Base-by-base conservation (phyloP, 2,329 filamentous ascomycete species). In the Thelonectria rubi region DNA sequence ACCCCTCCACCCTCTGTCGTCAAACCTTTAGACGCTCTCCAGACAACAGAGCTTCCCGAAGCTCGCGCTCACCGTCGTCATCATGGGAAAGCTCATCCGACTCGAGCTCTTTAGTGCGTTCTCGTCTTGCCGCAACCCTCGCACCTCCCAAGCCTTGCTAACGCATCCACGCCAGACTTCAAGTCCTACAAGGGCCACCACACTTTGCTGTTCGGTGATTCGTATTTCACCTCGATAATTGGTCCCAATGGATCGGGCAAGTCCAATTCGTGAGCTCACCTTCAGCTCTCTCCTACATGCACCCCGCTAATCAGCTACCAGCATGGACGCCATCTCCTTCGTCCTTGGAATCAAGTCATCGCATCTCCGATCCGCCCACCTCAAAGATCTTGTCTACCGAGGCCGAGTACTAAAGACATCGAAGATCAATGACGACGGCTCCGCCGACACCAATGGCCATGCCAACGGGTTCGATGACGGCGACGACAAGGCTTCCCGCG, bases 131-230 rank as follows among this genome's bases (percentile, higher is more conserved):
- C 21, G 14, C 20, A 40, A 26, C 48, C 30, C 17, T 46, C 46
- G 45, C 20, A 32, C 55, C 50, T 55, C 59, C 42, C 56, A 37
- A 37, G 40, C 24, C 21, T 42, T 45, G 30, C 69, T 73, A 56
- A 73, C 64, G 54, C 21, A 18, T 42, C 20, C 50, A 26, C 73
- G 95, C 9, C 18, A 61, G 92, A 99, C 82, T 99, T 99, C 88
- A 99, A 99, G 82, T 98, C 95, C 72, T 99, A 99, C 83, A 97
- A 97, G 79, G 95, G 94, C 60, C 94, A 97, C 73, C 95, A 99
- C 81, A 90, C 88, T 63, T 88, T 99, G 46, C 87, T 97, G 55
- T 97, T 99, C 73, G 94, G 94, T 74, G 94, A 99, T 81, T 96
- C 94, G 2, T 98, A 97, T 80, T 99, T 99, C 79, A 99, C 95